Evolutionary conservation across 163 green algal genomes (phyloP).

Genomic region (Smithsoniella earleae): DNA sequence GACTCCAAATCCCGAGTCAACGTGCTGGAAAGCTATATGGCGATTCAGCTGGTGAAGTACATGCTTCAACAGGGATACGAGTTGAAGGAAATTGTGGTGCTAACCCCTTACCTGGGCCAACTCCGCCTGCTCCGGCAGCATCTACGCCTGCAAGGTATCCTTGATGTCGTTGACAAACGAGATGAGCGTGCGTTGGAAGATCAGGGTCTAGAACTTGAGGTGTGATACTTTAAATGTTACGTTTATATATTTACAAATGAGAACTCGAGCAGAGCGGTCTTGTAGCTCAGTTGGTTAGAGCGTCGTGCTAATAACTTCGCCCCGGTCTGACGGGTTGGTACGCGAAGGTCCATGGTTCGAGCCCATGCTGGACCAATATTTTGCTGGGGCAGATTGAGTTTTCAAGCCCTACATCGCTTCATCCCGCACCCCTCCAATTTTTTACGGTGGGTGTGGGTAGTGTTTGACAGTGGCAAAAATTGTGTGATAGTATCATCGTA

Average conservation of each 20-base stretch:
- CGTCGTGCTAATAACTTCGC: slow-evolving; percentile 1
- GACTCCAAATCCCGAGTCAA: slow-evolving; percentile 16
- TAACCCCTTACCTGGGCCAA: slow-evolving; percentile 66
- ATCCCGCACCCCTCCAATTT: no score
- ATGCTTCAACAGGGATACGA: slow-evolving; percentile 48
- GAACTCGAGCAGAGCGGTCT: neutral
- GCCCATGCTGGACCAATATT: neutral
- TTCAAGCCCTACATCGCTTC: no score
- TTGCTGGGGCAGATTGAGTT: no score
- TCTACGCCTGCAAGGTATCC: slow-evolving; percentile 24
- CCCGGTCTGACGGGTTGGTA: neutral
- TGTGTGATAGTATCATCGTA: no score
- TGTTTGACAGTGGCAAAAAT: no score
- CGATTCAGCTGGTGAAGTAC: slow-evolving; percentile 36
- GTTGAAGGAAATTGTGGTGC: slow-evolving; percentile 46
- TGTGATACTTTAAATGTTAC: no score
- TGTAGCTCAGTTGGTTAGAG: slow-evolving; percentile 5
- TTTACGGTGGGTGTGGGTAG: no score
- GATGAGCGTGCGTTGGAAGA: neutral
- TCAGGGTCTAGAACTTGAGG: neutral
- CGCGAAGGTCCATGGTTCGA: neutral
- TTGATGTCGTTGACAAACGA: neutral
- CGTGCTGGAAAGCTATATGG: slow-evolving; percentile 19
- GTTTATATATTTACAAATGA: no score
- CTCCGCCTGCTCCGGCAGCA: slow-evolving; percentile 48